Percentiles rank a stretch among this genome's conserved stretches.
phyloP scores from a whole-genome alignment of 169 alveolate genomes.

The Cryptosporidium ubiquitum region DNA sequence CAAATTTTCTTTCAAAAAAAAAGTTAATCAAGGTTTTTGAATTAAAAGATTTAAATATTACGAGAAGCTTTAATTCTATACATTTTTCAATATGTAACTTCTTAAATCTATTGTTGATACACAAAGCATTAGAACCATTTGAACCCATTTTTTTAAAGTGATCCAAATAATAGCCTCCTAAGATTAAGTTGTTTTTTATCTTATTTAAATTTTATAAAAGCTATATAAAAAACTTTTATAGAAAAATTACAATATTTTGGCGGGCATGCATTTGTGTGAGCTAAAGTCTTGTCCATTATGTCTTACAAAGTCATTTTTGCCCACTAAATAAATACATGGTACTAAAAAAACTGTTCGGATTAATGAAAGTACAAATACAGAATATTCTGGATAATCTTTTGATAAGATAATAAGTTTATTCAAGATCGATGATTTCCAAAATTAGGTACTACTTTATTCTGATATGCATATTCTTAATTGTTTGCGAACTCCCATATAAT shows the following conservation, averaged over 20 bases:
- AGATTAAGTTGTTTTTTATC: too few relatives aligned
- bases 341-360: background rate
- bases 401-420: background rate
- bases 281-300: conserved; percentile 56
- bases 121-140: too few relatives aligned
- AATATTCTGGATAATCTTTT: background rate
- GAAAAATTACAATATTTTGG: background rate
- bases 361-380: background rate
- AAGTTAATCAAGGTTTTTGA: background rate
- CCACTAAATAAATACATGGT: conserved; percentile 52
- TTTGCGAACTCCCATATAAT: background rate
- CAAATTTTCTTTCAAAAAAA: too few relatives aligned
- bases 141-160: background rate
- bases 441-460: conserved; percentile 1
- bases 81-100: too few relatives aligned
- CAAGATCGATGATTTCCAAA: conserved; percentile 2
- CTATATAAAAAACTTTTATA: background rate
- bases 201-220: too few relatives aligned
- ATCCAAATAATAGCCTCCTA: background rate
- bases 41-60: too few relatives aligned
- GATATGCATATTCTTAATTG: background rate
- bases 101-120: background rate
- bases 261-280: conserved; percentile 60
- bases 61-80: background rate
- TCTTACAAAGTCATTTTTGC: conserved; percentile 36